These are phyloP conservation scores for Phellinidium pouzarii DNA, from an alignment of 1,284 basidiomycete species.

Conservation along the genomic window DNA sequence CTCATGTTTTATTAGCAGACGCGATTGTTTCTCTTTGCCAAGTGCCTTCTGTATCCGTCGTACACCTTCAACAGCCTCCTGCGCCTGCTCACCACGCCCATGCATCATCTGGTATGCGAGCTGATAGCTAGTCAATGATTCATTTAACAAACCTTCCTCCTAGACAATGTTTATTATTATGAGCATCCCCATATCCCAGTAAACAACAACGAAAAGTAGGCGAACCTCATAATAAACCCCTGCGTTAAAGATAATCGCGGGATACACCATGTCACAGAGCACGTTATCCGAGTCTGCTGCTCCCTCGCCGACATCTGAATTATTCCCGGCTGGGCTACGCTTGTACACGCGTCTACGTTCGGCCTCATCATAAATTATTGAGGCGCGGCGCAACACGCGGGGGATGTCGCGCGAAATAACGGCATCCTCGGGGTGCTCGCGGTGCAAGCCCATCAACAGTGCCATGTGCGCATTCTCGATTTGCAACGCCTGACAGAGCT, in stretches of 20 bases:
- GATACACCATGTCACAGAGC: conserved; percentile 51
- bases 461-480: conserved; percentile 10
- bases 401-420: conserved; percentile 45
- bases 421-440: conserved; percentile 26
- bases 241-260: conserved; percentile 56
- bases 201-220: neutral
- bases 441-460: conserved; percentile 7
- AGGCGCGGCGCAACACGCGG: conserved; percentile 34
- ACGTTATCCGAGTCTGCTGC: conserved; percentile 25
- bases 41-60: conserved; percentile 3
- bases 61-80: neutral
- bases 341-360: conserved; percentile 44
- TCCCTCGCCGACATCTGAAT: neutral
- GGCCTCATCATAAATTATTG: conserved; percentile 40
- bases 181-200: neutral
- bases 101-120: conserved; percentile 1
- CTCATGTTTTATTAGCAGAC: too few species aligned
- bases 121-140: neutral
- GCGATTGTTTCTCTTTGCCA: conserved; percentile 2
- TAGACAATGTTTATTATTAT: neutral
- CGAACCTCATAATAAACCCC: conserved; percentile 42
- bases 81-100: neutral
- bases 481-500: neutral
- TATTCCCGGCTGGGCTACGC: neutral
- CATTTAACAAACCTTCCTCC: conserved; percentile 4